phyloP scores from a whole-genome alignment of 768 basidiomycete genomes.

The Auriscalpium microsporum region DNA sequence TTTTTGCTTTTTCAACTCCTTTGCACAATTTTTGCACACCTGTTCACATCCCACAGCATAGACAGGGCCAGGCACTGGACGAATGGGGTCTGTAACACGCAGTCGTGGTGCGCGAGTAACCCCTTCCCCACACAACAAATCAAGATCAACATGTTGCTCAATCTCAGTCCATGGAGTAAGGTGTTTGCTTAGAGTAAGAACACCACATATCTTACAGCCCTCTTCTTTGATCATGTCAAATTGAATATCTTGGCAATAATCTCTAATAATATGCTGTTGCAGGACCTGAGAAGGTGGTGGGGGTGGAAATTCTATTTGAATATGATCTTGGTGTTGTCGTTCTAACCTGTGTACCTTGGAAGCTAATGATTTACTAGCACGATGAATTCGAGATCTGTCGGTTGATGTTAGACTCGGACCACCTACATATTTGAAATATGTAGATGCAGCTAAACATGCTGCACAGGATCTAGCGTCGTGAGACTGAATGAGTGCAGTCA shows the following conservation, averaged over 20 bases:
- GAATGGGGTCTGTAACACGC: neutral
- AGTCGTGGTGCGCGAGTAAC: neutral
- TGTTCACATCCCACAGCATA: neutral
- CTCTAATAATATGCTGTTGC: neutral
- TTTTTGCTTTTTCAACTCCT: neutral
- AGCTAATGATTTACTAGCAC: neutral
- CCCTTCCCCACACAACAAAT: neutral
- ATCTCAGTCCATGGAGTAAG: neutral
- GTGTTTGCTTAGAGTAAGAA: no score
- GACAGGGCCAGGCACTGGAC: neutral
- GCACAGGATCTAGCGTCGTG: neutral
- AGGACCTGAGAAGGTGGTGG: neutral
- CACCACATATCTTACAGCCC: no score
- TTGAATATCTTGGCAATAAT: neutral
- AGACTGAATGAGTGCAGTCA: neutral
- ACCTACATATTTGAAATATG: neutral
- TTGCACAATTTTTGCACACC: neutral
- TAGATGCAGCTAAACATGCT: neutral
- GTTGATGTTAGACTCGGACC: neutral
- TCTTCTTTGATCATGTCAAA: neutral
- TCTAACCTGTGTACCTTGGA: no score
- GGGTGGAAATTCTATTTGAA: neutral
- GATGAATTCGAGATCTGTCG: neutral
- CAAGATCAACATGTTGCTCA: neutral
- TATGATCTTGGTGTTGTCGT: no score